A percentile compares a stretch with the other conserved stretches of the same genome.
Evolutionary conservation across 2,329 filamentous ascomycete genomes (phyloP).

Genomic region (Bipolaris bicolor): DNA sequence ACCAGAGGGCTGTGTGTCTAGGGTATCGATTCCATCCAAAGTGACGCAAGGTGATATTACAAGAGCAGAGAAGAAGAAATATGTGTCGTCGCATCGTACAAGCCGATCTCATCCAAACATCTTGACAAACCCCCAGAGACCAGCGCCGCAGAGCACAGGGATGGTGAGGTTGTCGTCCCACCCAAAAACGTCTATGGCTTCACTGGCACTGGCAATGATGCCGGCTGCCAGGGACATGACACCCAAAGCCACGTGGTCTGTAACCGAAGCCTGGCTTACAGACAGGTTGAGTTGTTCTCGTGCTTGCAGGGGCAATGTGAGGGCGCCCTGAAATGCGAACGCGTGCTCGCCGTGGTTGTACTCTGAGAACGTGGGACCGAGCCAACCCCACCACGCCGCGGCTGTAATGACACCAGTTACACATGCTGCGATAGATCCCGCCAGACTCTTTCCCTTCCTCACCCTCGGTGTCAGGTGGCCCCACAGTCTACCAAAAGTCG

Average conservation of each 20-base stretch:
- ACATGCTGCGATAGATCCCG: slow-evolving; percentile 85
- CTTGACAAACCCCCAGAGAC: slow-evolving; percentile 90
- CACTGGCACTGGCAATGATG: slow-evolving; percentile 85
- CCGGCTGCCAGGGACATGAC: slow-evolving; percentile 86
- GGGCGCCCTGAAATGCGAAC: slow-evolving; percentile 80
- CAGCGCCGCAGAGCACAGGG: slow-evolving; percentile 84
- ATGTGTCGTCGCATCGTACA: slow-evolving; percentile 9
- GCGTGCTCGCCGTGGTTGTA: slow-evolving; percentile 56
- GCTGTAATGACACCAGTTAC: slow-evolving; percentile 82
- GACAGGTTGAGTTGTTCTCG: slow-evolving; percentile 67
- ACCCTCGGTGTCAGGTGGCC: slow-evolving; percentile 87
- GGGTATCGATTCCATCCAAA: slow-evolving; percentile 21
- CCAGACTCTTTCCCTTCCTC: slow-evolving; percentile 86
- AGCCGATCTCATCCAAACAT: slow-evolving; percentile 65
- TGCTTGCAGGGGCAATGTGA: slow-evolving; percentile 70
- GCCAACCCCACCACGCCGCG: slow-evolving; percentile 83
- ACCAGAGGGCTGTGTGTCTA: slow-evolving; percentile 16
- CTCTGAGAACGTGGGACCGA: slow-evolving; percentile 64
- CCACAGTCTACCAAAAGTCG: slow-evolving; percentile 88
- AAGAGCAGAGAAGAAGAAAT: slow-evolving; percentile 19
- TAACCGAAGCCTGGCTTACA: slow-evolving; percentile 65
- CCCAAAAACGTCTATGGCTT: slow-evolving; percentile 88
- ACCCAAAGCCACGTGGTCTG: slow-evolving; percentile 74
- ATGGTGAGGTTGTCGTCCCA: slow-evolving; percentile 99
- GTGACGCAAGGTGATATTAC: slow-evolving; percentile 11